Evolutionary conservation across 805 yeast species (phyloP).

Genomic region (Torulaspora maleeae): DNA sequence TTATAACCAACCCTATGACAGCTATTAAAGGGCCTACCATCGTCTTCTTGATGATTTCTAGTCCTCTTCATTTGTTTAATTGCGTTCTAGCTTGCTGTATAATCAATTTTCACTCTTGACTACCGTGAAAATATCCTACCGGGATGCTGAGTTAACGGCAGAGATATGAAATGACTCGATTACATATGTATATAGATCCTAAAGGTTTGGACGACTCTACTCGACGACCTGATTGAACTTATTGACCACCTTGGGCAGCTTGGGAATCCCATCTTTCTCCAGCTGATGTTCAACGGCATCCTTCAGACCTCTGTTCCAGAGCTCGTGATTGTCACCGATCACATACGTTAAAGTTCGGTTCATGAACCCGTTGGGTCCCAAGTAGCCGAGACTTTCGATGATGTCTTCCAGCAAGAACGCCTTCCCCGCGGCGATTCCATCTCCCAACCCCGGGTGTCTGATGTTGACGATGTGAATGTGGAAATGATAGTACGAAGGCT

Average conservation of each 20-base stretch:
- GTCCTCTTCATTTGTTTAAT: not conserved
- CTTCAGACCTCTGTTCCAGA: constrained; percentile 49
- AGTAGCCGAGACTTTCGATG: constrained; percentile 59
- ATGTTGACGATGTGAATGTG: constrained; percentile 86
- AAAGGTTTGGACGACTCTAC: not conserved
- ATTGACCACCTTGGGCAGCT: constrained; percentile 8
- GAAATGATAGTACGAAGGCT: constrained; percentile 93
- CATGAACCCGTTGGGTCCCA: constrained; percentile 54
- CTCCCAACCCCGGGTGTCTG: constrained; percentile 61
- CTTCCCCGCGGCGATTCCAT: constrained; percentile 68
- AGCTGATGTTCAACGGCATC: constrained; percentile 27
- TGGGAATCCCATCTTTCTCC: constrained; percentile 30
- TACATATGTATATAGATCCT: not conserved
- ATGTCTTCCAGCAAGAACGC: constrained; percentile 79
- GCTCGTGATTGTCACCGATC: constrained; percentile 70
- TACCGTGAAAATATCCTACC: not conserved
- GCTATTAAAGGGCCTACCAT: constrained; percentile 14
- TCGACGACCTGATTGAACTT: not conserved
- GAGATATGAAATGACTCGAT: not conserved
- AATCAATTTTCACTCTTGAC: not conserved
- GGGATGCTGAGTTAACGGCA: no score
- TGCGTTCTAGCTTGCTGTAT: not conserved
- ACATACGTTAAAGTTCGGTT: constrained; percentile 57
- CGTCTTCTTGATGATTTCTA: not conserved
- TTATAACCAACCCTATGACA: constrained; percentile 7